phyloP scores from a whole-genome alignment of 75 land plant genomes.

The Picea glauca region DNA sequence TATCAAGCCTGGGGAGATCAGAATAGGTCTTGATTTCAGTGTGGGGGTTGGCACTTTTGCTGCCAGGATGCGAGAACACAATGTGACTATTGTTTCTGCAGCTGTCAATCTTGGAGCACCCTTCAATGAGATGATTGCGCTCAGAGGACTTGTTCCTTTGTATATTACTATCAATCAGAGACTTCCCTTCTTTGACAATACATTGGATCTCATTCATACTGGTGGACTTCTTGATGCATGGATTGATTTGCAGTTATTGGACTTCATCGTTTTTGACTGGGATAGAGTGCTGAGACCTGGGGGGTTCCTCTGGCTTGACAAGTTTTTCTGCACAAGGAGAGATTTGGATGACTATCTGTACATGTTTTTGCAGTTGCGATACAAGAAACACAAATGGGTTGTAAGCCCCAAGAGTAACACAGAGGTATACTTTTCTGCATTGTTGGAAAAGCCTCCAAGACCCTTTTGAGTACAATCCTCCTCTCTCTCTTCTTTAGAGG shows the following conservation, averaged over 20 bases:
- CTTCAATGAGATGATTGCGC: constrained; percentile 82
- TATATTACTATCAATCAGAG: constrained; percentile 65
- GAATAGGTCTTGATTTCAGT: constrained; percentile 80
- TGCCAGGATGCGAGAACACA: constrained; percentile 81
- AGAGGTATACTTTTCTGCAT: constrained; percentile 73
- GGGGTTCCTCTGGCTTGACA: constrained; percentile 83
- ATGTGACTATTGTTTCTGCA: constrained; percentile 71
- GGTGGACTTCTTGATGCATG: constrained; percentile 76
- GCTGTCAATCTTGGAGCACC: constrained; percentile 88
- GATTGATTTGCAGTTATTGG: constrained; percentile 76
- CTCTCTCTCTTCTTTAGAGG: too few relatives aligned
- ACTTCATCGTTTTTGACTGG: constrained; percentile 86
- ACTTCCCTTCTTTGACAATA: constrained; percentile 89
- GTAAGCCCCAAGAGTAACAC: constrained; percentile 65
- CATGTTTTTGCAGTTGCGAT: constrained; percentile 88
- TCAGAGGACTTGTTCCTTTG: constrained; percentile 74
- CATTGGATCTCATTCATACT: constrained; percentile 85
- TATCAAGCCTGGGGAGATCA: constrained; percentile 73
- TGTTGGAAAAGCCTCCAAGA: constrained; percentile 67
- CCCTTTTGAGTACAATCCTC: constrained; percentile 17
- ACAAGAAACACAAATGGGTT: constrained; percentile 86
- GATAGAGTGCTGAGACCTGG: constrained; percentile 85
- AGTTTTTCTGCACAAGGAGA: constrained; percentile 69
- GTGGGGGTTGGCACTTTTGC: constrained; percentile 81
- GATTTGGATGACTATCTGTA: constrained; percentile 88